These are phyloP conservation scores for Taxillus chinensis DNA, from an alignment of 164 flowering plant species.

Conservation along the genomic window DNA sequence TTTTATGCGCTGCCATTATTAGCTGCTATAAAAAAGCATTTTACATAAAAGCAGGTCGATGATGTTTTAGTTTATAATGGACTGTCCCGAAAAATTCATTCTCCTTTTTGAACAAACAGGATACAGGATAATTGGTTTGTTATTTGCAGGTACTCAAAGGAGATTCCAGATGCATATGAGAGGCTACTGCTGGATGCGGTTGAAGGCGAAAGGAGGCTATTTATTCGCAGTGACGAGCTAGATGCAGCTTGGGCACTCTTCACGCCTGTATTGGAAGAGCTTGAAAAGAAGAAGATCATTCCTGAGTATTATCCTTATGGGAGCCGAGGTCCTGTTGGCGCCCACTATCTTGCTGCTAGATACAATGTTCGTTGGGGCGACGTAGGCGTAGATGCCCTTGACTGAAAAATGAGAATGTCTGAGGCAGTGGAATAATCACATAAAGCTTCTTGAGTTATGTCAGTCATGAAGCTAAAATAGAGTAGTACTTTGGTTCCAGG, in stretches of 20 bases:
- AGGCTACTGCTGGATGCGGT: slow-evolving; percentile 87
- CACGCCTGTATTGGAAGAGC: slow-evolving; percentile 69
- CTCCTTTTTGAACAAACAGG: no score
- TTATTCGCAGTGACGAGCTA: slow-evolving; percentile 84
- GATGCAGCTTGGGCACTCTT: slow-evolving; percentile 92
- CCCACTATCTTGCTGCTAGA: slow-evolving; percentile 88
- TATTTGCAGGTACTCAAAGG: slow-evolving; percentile 56
- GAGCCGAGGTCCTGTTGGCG: slow-evolving; percentile 92
- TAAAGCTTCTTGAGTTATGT: no score
- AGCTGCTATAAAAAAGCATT: no score
- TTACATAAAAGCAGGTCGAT: no score
- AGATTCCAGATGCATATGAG: slow-evolving; percentile 95
- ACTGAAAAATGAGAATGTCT: slow-evolving; percentile 10
- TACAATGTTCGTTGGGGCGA: slow-evolving; percentile 92
- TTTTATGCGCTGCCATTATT: no score
- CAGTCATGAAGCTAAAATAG: no score
- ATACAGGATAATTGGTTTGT: no score
- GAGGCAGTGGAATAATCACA: no score
- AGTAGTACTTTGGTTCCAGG: no score
- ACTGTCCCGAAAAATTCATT: no score
- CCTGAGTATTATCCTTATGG: slow-evolving; percentile 93
- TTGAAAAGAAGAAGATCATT: slow-evolving; percentile 66
- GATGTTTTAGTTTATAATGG: no score
- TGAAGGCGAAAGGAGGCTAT: slow-evolving; percentile 83
- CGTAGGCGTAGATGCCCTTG: slow-evolving; percentile 23